These are phyloP conservation scores for Zygnema circumcarinatum DNA, from an alignment of 139 green algal genomes.

Conservation along the genomic window DNA sequence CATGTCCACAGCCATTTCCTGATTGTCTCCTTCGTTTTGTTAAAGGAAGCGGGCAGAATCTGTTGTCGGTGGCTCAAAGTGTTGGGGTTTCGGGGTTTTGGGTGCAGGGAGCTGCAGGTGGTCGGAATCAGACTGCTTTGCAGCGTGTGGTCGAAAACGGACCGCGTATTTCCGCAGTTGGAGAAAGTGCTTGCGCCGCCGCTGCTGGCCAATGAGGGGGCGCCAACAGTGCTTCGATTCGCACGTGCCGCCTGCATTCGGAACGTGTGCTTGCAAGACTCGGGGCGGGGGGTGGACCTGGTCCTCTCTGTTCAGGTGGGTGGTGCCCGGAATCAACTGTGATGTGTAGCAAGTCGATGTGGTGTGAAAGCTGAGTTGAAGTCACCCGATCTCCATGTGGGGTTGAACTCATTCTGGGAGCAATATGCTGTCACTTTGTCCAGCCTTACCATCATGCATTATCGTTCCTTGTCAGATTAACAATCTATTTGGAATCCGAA, in stretches of 20 bases:
- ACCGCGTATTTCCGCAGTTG: constrained; percentile 4
- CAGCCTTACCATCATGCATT: too few species aligned
- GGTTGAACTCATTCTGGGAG: too few species aligned
- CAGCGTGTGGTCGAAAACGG: background rate
- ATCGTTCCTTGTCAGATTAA: too few species aligned
- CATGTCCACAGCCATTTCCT: too few species aligned
- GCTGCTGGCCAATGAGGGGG: background rate
- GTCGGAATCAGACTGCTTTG: constrained; percentile 12
- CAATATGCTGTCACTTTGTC: too few species aligned
- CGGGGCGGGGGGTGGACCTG: background rate
- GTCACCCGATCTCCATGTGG: too few species aligned
- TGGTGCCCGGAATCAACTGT: background rate
- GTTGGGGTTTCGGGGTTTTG: background rate
- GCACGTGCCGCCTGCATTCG: background rate
- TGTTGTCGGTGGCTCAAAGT: background rate
- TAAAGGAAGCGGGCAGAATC: background rate
- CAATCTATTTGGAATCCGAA: too few species aligned
- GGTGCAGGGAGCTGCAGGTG: background rate
- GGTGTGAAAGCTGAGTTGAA: too few species aligned
- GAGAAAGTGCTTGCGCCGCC: background rate
- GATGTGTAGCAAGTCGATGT: too few species aligned
- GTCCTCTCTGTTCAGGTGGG: constrained; percentile 13
- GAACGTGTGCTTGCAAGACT: background rate
- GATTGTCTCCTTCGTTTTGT: background rate
- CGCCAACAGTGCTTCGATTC: background rate